These are phyloP conservation scores for Sarocladiaceae sp. DNA, from an alignment of 2,329 filamentous ascomycete genomes.

Conservation along the genomic window DNA sequence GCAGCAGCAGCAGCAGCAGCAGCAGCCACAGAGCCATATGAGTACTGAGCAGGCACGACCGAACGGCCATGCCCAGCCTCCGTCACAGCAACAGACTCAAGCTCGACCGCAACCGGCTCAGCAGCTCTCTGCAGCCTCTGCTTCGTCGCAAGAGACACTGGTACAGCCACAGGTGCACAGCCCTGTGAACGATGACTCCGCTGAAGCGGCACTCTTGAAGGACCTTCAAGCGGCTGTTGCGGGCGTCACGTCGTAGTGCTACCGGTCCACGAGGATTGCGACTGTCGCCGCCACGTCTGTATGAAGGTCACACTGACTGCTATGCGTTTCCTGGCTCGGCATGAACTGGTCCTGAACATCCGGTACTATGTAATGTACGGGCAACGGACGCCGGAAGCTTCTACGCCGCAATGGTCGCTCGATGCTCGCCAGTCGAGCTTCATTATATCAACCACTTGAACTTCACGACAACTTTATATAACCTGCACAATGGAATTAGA, in stretches of 20 bases:
- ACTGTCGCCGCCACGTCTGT: too few relatives aligned
- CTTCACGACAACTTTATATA: neutral
- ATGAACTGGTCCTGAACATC: too few relatives aligned
- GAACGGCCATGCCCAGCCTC: neutral
- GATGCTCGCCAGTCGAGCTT: constrained; percentile 15
- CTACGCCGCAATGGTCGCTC: constrained; percentile 3
- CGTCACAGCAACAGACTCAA: neutral
- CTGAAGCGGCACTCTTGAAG: constrained; percentile 11
- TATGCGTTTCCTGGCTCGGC: too few relatives aligned
- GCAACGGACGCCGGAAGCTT: too few relatives aligned
- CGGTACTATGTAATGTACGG: too few relatives aligned
- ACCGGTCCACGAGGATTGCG: constrained; percentile 8
- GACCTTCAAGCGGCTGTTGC: constrained; percentile 13
- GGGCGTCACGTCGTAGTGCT: constrained; percentile 4
- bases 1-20: constrained; percentile 9
- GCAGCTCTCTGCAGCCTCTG: neutral
- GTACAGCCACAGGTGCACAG: neutral
- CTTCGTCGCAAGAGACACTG: neutral
- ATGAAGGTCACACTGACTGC: too few relatives aligned
- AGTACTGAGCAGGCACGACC: neutral
- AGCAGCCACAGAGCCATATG: constrained; percentile 16
- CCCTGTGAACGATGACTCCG: constrained; percentile 8
- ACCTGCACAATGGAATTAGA: neutral
- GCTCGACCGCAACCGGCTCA: neutral
- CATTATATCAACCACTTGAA: neutral